These are phyloP conservation scores for Spirogloea muscicola DNA, from an alignment of 139 green algal species.

Conservation along the genomic window DNA sequence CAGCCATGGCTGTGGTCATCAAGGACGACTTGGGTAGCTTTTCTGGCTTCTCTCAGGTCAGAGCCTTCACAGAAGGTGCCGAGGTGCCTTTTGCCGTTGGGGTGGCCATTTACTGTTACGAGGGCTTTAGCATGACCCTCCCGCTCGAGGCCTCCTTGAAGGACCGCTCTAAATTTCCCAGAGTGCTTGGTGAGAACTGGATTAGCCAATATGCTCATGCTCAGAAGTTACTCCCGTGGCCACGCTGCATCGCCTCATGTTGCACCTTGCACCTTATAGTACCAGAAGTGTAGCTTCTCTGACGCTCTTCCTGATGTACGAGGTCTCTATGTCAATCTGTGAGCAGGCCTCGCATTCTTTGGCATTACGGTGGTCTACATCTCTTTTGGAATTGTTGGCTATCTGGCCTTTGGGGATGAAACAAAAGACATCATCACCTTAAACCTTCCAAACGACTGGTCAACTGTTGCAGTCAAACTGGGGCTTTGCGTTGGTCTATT, in stretches of 20 bases:
- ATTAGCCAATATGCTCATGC: too few species aligned
- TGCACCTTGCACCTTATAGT: too few species aligned
- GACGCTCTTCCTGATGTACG: too few species aligned
- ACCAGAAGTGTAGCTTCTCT: too few species aligned
- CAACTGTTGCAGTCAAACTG: conserved; percentile 51
- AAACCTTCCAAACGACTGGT: conserved; percentile 53
- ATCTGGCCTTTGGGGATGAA: conserved; percentile 35
- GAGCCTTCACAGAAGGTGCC: conserved; percentile 10
- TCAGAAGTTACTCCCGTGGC: too few species aligned
- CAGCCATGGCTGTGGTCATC: conserved; percentile 53
- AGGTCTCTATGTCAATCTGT: too few species aligned
- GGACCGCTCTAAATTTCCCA: conserved; percentile 46
- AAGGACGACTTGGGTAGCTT: conserved; percentile 24
- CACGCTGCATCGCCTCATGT: too few species aligned
- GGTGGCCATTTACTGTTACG: conserved; percentile 61
- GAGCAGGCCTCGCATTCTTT: conserved; percentile 22
- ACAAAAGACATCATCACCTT: conserved; percentile 61
- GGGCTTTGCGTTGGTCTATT: conserved; percentile 55
- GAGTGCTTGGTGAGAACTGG: conserved; percentile 24
- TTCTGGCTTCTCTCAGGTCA: neutral
- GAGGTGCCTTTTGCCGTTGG: conserved; percentile 57
- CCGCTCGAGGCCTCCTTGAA: conserved; percentile 58
- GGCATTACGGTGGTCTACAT: conserved; percentile 53
- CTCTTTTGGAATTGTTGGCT: conserved; percentile 49
- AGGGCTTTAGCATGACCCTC: conserved; percentile 62